phyloP scores from a whole-genome alignment of 768 basidiomycete genomes.

The Pleurotus giganteus region DNA sequence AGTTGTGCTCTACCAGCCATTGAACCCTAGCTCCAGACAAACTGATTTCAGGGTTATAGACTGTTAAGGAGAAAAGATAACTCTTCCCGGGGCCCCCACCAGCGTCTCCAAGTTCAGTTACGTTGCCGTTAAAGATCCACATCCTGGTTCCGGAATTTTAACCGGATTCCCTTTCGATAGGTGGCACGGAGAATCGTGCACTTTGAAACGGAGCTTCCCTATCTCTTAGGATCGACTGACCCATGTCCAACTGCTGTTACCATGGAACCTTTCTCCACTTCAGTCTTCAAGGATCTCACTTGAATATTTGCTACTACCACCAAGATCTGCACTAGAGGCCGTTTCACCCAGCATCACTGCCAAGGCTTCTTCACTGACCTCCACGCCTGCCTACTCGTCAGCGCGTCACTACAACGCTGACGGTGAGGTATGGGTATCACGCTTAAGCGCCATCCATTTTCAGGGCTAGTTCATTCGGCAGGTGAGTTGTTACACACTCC shows the following conservation, averaged over 20 bases:
- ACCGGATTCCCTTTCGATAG: conserved; percentile 79
- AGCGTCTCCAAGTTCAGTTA: no score
- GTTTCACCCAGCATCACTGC: conserved; percentile 72
- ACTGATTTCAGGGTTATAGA: no score
- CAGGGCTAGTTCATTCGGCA: conserved; percentile 89
- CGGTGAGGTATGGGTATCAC: conserved; percentile 83
- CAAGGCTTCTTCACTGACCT: conserved; percentile 76
- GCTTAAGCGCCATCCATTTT: conserved; percentile 90
- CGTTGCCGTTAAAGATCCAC: no score
- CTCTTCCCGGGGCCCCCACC: no score
- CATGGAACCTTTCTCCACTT: conserved; percentile 88
- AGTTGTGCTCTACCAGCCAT: no score
- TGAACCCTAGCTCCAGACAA: no score
- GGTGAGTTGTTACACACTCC: conserved; percentile 89
- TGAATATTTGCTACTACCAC: conserved; percentile 89
- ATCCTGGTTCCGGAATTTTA: conserved; percentile 79
- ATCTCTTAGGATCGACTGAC: conserved; percentile 86
- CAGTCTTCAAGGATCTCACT: conserved; percentile 86
- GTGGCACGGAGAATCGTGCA: conserved; percentile 58
- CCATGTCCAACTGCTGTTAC: conserved; percentile 86
- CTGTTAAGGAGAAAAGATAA: no score
- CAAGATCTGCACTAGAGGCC: conserved; percentile 85
- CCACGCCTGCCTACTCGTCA: conserved; percentile 78
- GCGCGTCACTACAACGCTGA: conserved; percentile 68
- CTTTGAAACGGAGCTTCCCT: no score